Percentiles rank a stretch among this genome's conserved stretches.
Conservation (phyloP, 1,139 yeast species). For the Blastobotrys capitulatus region DNA sequence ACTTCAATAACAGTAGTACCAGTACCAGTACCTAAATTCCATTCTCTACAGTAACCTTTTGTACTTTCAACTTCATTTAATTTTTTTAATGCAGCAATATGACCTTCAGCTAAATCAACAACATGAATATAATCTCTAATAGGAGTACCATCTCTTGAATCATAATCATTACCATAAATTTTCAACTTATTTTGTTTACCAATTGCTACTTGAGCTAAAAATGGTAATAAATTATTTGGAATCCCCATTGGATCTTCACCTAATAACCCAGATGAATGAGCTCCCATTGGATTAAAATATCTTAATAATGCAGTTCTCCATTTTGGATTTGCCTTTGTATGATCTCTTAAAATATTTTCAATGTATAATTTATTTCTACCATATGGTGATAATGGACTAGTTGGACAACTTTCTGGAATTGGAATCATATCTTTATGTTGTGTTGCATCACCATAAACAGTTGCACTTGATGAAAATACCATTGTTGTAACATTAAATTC, state of each 20-base stretch:
- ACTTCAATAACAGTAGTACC: conserved; percentile 78
- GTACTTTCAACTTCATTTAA: conserved; percentile 38
- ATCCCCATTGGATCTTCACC: conserved; percentile 80
- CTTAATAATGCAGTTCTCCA: conserved; percentile 67
- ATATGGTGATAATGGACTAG: conserved; percentile 71
- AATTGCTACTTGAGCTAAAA: conserved; percentile 70
- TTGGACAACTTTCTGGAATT: conserved; percentile 72
- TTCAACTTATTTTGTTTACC: conserved; percentile 62
- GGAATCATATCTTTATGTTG: conserved; percentile 70
- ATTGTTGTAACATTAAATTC: conserved; percentile 46
- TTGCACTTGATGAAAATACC: conserved; percentile 76
- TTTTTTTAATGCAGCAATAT: conserved; percentile 63
- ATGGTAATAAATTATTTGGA: conserved; percentile 73
- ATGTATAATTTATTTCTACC: conserved; percentile 66
- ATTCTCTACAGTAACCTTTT: conserved; percentile 52
- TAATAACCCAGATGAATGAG: conserved; percentile 72
- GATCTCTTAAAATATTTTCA: conserved; percentile 58
- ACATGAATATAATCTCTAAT: conserved; percentile 81
- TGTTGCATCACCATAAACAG: conserved; percentile 81
- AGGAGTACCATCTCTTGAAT: conserved; percentile 73
- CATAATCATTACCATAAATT: conserved; percentile 65
- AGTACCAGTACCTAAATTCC: conserved; percentile 80
- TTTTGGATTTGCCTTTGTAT: conserved; percentile 42
- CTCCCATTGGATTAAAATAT: conserved; percentile 81
- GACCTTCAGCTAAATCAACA: conserved; percentile 77